Conservation (phyloP, 2,329 filamentous ascomycete genomes). For the Colletotrichum tanaceti region DNA sequence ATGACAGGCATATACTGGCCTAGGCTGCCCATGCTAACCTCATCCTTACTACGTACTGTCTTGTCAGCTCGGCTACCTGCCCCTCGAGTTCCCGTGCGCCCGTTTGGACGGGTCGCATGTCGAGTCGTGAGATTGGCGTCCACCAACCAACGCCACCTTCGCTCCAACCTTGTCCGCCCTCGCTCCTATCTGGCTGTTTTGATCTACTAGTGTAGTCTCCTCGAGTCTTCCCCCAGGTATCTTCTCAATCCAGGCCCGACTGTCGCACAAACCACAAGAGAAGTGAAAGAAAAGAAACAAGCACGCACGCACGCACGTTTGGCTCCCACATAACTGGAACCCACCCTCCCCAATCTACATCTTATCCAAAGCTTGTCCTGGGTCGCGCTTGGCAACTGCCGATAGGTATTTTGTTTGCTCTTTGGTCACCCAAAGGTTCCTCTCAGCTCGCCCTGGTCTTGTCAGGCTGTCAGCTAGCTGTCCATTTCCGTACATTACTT, state of each 20-base stretch:
- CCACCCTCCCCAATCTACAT: background rate
- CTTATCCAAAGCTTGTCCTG: slow-evolving; percentile 12
- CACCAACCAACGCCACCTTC: slow-evolving; percentile 27
- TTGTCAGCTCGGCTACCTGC: slow-evolving; percentile 29
- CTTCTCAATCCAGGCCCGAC: background rate
- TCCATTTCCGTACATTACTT: slow-evolving; percentile 10
- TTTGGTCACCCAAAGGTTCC: slow-evolving; percentile 21
- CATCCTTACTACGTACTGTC: slow-evolving; percentile 1
- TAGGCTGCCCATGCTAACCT: slow-evolving; percentile 1
- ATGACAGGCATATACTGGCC: slow-evolving; percentile 14
- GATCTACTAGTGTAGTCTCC: slow-evolving; percentile 6
- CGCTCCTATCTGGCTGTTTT: background rate
- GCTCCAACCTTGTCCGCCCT: slow-evolving; percentile 13
- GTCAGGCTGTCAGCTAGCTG: background rate
- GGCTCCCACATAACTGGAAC: background rate
- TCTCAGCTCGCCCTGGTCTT: slow-evolving; percentile 23
- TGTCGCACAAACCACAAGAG: slow-evolving; percentile 1
- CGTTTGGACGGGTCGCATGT: slow-evolving; percentile 26
- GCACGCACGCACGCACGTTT: background rate
- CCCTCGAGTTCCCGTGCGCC: slow-evolving; percentile 35
- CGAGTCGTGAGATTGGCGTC: slow-evolving; percentile 32
- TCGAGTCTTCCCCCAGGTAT: background rate
- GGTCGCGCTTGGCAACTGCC: slow-evolving; percentile 2
- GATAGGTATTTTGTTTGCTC: slow-evolving; percentile 9
- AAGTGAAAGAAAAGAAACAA: background rate